Conservation (phyloP, 208 protist species). For the Naegleria lovaniensis region DNA sequence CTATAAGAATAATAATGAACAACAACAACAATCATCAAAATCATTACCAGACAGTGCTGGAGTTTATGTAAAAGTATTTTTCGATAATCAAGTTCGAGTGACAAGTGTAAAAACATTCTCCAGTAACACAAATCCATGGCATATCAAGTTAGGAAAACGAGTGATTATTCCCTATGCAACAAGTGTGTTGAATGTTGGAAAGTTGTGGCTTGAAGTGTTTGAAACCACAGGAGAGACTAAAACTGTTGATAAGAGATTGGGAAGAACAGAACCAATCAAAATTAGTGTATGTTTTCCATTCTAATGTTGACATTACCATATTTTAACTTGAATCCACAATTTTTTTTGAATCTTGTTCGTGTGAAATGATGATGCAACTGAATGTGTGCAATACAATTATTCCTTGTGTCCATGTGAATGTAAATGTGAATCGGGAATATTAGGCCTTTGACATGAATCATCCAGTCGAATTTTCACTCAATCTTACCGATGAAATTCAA, state of each 20-base stretch:
- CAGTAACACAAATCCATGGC: background rate
- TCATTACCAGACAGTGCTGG: background rate
- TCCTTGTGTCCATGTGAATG: too few species aligned
- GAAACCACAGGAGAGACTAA: background rate
- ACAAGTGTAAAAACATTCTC: background rate
- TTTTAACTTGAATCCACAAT: background rate
- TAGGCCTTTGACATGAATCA: background rate
- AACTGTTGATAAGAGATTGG: background rate
- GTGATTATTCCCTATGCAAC: background rate
- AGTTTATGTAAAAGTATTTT: background rate
- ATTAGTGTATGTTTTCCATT: background rate
- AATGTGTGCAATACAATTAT: too few species aligned
- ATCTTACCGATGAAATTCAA: background rate
- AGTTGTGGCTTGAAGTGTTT: background rate
- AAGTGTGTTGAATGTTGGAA: background rate
- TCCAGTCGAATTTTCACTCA: background rate
- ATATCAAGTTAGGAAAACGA: background rate
- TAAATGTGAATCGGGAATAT: too few species aligned
- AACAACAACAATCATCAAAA: background rate
- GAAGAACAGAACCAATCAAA: background rate
- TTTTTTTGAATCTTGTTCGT: background rate
- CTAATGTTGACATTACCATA: background rate
- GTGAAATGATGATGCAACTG: too few species aligned
- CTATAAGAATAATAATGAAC: background rate
- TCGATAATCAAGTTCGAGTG: background rate